These are phyloP conservation scores for Vicia sativa DNA, from an alignment of 306 rosid species.

Conservation along the genomic window DNA sequence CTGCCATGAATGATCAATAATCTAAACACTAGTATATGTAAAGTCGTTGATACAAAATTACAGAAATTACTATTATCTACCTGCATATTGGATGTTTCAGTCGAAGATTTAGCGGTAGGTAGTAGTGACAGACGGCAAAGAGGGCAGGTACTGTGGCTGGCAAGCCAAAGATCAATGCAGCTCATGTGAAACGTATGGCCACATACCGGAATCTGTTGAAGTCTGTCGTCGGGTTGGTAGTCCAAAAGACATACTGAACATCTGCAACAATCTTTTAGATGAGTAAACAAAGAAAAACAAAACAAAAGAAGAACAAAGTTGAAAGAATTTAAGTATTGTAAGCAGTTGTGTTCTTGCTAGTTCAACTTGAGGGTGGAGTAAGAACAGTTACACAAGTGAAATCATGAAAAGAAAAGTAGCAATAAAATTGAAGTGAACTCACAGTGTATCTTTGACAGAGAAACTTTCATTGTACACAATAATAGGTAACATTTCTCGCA, in stretches of 20 bases:
- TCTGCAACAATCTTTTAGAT: constrained; percentile 43
- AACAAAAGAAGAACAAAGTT: too few species aligned
- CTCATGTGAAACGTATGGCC: constrained; percentile 81
- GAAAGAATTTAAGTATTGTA: too few species aligned
- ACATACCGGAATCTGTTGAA: constrained; percentile 88
- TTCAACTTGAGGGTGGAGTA: constrained; percentile 1
- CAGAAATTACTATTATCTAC: constrained; percentile 33
- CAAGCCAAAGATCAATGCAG: constrained; percentile 91
- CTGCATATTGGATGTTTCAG: constrained; percentile 43
- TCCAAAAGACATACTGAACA: constrained; percentile 89
- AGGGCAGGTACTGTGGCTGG: constrained; percentile 86
- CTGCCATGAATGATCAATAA: constrained; percentile 28
- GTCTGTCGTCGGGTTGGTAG: constrained; percentile 79
- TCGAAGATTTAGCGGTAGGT: constrained; percentile 48
- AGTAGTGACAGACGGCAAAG: constrained; percentile 87
- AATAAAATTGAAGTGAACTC: constrained; percentile 40
- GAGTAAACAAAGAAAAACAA: too few species aligned
- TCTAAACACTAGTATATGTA: neutral
- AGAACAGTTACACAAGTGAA: neutral
- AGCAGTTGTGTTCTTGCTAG: too few species aligned
- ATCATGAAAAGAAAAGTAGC: neutral
- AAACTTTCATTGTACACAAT: constrained; percentile 76
- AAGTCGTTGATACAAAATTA: constrained; percentile 22
- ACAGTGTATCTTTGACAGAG: constrained; percentile 78
- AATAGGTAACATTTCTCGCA: constrained; percentile 84